Percentiles rank a stretch among this genome's conserved stretches.
These are phyloP conservation scores for Trichosporon asahii DNA, from an alignment of 1,284 basidiomycete species.

Conservation along the genomic window DNA sequence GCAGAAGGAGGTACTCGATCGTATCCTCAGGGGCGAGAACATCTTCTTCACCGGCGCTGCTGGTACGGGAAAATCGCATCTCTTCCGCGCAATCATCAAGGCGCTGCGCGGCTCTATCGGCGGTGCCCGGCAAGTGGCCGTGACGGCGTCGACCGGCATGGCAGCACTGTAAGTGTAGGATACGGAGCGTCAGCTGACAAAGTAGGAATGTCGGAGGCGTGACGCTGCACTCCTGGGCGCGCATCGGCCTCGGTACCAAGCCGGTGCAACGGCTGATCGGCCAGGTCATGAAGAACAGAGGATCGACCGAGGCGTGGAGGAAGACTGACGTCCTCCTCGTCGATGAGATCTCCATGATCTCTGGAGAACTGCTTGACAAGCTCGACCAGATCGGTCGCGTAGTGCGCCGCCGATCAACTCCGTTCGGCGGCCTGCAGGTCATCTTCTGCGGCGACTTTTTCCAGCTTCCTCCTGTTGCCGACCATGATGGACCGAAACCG, in stretches of 20 bases:
- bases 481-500: neutral
- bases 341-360: conserved; percentile 68
- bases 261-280: conserved; percentile 46
- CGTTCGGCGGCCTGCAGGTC: conserved; percentile 92
- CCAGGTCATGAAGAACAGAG: conserved; percentile 51
- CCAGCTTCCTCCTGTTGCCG: conserved; percentile 74
- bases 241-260: conserved; percentile 56
- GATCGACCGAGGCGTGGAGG: conserved; percentile 57
- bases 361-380: conserved; percentile 72
- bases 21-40: conserved; percentile 66
- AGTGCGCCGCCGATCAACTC: conserved; percentile 60
- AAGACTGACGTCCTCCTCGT: conserved; percentile 61
- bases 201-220: conserved; percentile 62
- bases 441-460: conserved; percentile 51
- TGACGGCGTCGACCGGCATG: conserved; percentile 70
- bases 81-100: conserved; percentile 76
- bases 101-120: conserved; percentile 54
- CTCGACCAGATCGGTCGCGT: conserved; percentile 65
- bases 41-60: conserved; percentile 97
- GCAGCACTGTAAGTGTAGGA: conserved; percentile 40
- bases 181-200: neutral
- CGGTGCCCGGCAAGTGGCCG: conserved; percentile 55
- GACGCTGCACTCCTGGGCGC: conserved; percentile 59
- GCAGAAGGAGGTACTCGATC: conserved; percentile 68
- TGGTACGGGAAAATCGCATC: conserved; percentile 89